Evolutionary conservation across 2,329 filamentous ascomycete species (phyloP), one percentile per base, ranked within the genome.

Genomic region (Aspergillus unguis): DNA sequence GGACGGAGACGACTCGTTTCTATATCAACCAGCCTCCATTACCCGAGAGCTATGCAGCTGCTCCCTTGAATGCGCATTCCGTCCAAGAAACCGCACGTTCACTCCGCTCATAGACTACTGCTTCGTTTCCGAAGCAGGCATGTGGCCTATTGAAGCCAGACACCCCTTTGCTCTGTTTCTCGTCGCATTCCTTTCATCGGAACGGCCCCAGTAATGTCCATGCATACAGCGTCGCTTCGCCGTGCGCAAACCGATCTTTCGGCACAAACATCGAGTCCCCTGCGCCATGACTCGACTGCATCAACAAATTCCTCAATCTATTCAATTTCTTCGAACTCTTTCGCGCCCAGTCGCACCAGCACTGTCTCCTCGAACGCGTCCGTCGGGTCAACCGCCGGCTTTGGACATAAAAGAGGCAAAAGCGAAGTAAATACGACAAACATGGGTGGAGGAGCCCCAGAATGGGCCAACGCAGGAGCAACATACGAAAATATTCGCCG

Each of bases 331-430:
- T 78, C 79, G 3, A 75, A 74, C 58, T 73, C 75, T 9, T 75
- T 77, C 55, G 64, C 72, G 3, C 79, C 79, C n/a, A 82, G 79
- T 62, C 77, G 80, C 45, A 83, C 84, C 36, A 90, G 86, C 69
- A 87, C 87, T 44, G 77, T 86, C 59, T 89, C 87, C 17, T 92
- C 89, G 31, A 80, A 84, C 58, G 80, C 80, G n/a, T 90, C 88
- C 32, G 84, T 82, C 67, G 77, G 77, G 42, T 82, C 83, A 51
- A 65, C 64, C 28, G 60, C 73, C 52, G 68, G 65, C 29, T 66
- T 69, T 48, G 78, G 80, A 44, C 89, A 92, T 66, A 87, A 85
- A 70, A 84, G 90, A 68, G 88, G 88, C 55, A 80, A 85, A 70
- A 92, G 88, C 72, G 88, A 94, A 76, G 81, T 81, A 52, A 79